Percentiles rank a stretch among this genome's conserved stretches.
These are phyloP conservation scores for Kwoniella sp. DNA, from an alignment of 768 basidiomycete species.

Conservation along the genomic window DNA sequence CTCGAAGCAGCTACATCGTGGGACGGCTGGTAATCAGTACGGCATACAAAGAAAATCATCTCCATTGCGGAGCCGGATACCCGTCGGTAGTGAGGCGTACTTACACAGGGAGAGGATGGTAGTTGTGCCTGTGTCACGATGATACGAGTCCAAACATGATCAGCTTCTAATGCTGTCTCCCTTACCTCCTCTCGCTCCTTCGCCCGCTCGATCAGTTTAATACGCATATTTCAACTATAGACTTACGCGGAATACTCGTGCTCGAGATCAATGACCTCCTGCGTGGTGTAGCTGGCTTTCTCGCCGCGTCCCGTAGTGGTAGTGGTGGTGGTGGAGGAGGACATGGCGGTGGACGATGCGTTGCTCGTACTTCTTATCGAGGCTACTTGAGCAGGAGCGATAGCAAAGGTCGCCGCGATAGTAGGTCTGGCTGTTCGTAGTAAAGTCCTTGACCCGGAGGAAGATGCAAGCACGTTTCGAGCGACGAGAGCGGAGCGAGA, in stretches of 20 bases:
- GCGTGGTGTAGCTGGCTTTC: conserved; percentile 48
- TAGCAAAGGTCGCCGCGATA: background rate
- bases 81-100: conserved; percentile 25
- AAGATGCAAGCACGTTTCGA: background rate
- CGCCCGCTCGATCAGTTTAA: too few relatives aligned
- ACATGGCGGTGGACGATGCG: background rate
- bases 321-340: background rate
- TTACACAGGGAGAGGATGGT: conserved; percentile 84
- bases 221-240: too few relatives aligned
- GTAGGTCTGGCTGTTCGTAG: background rate
- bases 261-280: conserved; percentile 75
- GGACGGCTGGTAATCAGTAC: background rate
- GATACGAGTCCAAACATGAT: background rate
- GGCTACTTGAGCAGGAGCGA: conserved; percentile 8
- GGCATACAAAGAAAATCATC: background rate
- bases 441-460: background rate
- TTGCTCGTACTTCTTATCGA: background rate
- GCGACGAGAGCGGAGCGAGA: background rate
- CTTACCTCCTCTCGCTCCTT: too few relatives aligned
- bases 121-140: conserved; percentile 65
- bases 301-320: background rate
- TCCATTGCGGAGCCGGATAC: background rate
- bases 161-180: too few relatives aligned
- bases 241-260: conserved; percentile 61
- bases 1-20: conserved; percentile 69